These are phyloP conservation scores for Erodium moschatum DNA, from an alignment of 441 rosid genomes.

Conservation along the genomic window DNA sequence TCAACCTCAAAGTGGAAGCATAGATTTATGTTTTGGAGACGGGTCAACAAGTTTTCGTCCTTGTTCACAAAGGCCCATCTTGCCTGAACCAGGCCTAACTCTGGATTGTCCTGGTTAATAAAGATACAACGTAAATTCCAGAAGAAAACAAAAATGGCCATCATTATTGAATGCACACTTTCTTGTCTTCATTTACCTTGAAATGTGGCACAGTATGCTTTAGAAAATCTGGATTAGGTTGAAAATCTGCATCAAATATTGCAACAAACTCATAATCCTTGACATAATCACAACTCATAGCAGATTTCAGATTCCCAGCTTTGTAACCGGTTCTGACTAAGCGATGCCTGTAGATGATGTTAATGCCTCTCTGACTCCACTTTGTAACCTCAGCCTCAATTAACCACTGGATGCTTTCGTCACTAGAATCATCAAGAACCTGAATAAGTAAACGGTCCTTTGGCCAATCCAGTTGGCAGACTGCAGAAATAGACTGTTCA, in stretches of 20 bases:
- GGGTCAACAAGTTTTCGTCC: slow-evolving; percentile 83
- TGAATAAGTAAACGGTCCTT: slow-evolving; percentile 65
- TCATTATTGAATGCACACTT: not conserved
- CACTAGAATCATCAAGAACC: slow-evolving; percentile 82
- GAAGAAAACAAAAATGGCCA: not conserved
- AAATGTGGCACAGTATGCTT: slow-evolving; percentile 76
- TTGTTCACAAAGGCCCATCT: slow-evolving; percentile 90
- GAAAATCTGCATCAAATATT: slow-evolving; percentile 87
- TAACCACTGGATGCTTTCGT: slow-evolving; percentile 58
- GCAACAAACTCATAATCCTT: slow-evolving; percentile 75
- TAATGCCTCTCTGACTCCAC: slow-evolving; percentile 71
- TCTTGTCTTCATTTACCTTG: slow-evolving; percentile 40
- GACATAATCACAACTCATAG: slow-evolving; percentile 75
- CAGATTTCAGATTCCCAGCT: slow-evolving; percentile 96
- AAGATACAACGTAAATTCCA: not conserved
- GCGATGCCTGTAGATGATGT: slow-evolving; percentile 73
- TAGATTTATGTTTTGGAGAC: slow-evolving; percentile 77
- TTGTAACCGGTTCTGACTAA: slow-evolving; percentile 75
- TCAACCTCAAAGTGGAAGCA: slow-evolving; percentile 95
- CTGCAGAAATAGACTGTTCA: slow-evolving; percentile 84
- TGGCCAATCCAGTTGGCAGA: slow-evolving; percentile 90
- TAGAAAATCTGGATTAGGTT: slow-evolving; percentile 72
- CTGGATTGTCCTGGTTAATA: slow-evolving; percentile 54
- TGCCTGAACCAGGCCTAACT: slow-evolving; percentile 83
- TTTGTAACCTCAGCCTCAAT: slow-evolving; percentile 60